Base-by-base conservation (phyloP, 192 early-diverging fungal genomes). In the Linnemannia zychae region DNA sequence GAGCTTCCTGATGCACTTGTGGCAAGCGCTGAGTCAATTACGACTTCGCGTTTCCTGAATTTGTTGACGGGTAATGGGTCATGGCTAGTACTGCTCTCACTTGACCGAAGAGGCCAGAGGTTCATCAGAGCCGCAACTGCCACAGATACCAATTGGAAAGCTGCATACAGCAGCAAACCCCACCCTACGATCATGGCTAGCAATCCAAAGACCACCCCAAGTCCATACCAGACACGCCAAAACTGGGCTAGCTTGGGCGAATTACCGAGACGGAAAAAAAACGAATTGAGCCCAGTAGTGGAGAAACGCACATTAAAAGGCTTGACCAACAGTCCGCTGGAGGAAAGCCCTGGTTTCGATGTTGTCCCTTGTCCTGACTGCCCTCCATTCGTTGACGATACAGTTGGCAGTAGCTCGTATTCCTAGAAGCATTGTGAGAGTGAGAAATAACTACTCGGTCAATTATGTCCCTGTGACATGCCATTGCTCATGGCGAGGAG, bases 141-240 rank as follows among this genome's bases (percentile, higher is more conserved):
- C 50, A 50, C 52, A 38, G 37, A 47, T 9, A 91, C 13, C 31
- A 92, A 68, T 68, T 87, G 88, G 46, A 87, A 60, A 1, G 86
- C 88, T 4, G 90, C 92, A 76, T 82, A 77, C n/a, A 87, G 17
- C n/a, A 94, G 83, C 34, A 93, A 75, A 48, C 67, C 68, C 37
- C 88, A 77, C 6, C 91, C 90, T 31, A 84, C 65, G 12, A 90
- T 67, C 91, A 94, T 90, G 37, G 86, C 74, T 4, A 84, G 20
- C 37, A 83, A 63, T 18, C 89, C 92, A 22, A 92, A 87, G 2
- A 78, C 63, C 0, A 87, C 89, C 3, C 93, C 93, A 17, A 90
- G 34, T 11, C 79, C 77, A 84, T 93, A 94, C 93, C 93, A 94
- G 0, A 88, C 31, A 20, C 84, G 69, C 92, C 92, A 94, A 49